Conservation (phyloP, 179 eudicot species). For the Vitellaria paradoxa region DNA sequence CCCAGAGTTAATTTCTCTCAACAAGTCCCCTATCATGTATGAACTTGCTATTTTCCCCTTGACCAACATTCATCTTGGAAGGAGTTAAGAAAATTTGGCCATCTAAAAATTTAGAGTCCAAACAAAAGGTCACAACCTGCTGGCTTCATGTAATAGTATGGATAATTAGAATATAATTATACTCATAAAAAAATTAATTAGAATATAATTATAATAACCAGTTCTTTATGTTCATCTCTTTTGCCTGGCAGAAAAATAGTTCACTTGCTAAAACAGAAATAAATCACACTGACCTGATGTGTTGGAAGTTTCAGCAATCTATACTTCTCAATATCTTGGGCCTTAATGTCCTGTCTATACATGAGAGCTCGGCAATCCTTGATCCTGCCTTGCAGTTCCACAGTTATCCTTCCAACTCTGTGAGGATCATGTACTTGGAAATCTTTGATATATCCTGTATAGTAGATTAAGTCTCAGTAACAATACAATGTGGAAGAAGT, state of each 20-base stretch:
- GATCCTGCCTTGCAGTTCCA: constrained; percentile 79
- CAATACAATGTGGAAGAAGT: neutral
- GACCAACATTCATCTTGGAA: neutral
- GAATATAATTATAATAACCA: neutral
- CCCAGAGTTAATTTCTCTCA: neutral
- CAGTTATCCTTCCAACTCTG: constrained; percentile 77
- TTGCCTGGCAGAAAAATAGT: neutral
- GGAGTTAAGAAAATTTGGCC: neutral
- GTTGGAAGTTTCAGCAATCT: constrained; percentile 69
- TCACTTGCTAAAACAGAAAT: neutral
- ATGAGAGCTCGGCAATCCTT: constrained; percentile 81
- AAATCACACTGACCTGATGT: constrained; percentile 54
- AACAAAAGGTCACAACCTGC: neutral
- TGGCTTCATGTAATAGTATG: neutral
- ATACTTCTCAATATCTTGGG: constrained; percentile 66
- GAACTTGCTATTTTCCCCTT: no score
- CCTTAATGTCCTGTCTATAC: constrained; percentile 86
- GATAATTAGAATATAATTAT: neutral
- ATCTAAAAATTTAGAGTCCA: neutral
- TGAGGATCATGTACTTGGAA: constrained; percentile 73
- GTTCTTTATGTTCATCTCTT: neutral
- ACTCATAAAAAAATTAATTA: neutral
- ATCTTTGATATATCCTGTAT: constrained; percentile 81
- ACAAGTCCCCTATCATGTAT: neutral
- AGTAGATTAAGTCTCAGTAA: constrained; percentile 7